These are phyloP conservation scores for Taphrina sp. DNA, from an alignment of 1,139 yeast species.

Conservation along the genomic window DNA sequence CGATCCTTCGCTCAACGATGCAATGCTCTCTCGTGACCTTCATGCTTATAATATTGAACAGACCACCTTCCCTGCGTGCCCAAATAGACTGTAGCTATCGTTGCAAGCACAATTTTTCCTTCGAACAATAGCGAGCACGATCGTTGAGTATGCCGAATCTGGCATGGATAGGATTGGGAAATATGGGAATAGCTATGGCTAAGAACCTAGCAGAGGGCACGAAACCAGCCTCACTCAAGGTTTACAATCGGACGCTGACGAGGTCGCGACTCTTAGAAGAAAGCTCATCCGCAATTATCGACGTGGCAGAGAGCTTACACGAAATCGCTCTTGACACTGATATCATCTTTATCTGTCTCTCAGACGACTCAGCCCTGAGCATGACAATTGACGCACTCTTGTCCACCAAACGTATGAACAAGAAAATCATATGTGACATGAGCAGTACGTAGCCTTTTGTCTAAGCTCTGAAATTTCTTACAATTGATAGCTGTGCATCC, in stretches of 20 bases:
- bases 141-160: not conserved
- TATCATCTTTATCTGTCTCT: slow-evolving; percentile 37
- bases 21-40: no score
- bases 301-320: slow-evolving; percentile 31
- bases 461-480: not conserved
- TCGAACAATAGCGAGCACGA: no score
- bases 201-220: slow-evolving; percentile 35
- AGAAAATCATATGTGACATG: slow-evolving; percentile 41
- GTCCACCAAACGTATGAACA: slow-evolving; percentile 32
- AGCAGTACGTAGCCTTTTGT: slow-evolving; percentile 1
- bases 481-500: slow-evolving; percentile 41
- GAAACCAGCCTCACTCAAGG: slow-evolving; percentile 35
- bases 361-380: slow-evolving; percentile 36
- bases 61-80: no score
- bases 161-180: slow-evolving; percentile 29
- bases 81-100: no score
- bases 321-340: slow-evolving; percentile 37
- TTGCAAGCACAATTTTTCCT: no score
- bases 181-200: slow-evolving; percentile 37
- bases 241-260: slow-evolving; percentile 37
- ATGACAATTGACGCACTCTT: not conserved
- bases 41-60: no score
- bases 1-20: no score
- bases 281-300: slow-evolving; percentile 27
- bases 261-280: slow-evolving; percentile 35